Base-by-base conservation (phyloP, 2,329 filamentous ascomycete species). In the Botrytis fragariae region DNA sequence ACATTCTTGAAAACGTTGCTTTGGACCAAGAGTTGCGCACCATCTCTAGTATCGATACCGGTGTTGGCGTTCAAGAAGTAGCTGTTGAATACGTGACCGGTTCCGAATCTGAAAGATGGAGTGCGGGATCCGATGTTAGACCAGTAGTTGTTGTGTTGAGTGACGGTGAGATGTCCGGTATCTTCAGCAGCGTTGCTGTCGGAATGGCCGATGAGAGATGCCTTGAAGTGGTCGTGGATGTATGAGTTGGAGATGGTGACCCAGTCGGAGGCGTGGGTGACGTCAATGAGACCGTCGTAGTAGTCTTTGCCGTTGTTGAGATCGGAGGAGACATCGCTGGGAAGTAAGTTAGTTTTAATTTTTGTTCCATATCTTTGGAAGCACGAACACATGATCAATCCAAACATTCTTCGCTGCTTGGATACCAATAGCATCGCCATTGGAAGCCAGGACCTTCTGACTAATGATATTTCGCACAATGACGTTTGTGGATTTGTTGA, bases 101-200 rank as follows among this genome's bases (percentile, higher is more conserved):
- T 90, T 42, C 90, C 91, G 82, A 92, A 92, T 77, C 90, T 88
- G 79, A 91, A 80, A 6, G 86, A 88, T 7, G 91, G 90, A 0
- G 83, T 84, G 72, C 51, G 71, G 37, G 72, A 76, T 7, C 75
- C 75, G 20, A 75, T 75, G 68, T 80, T 79, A 20, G 42, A n/a
- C 74, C 74, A 77, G 59, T 78, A 74, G 74, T 79, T 79, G 65
- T 79, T 74, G 54, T 74, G 72, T 59, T 79, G 75, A 16, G 78
- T 80, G 16, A 79, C 77, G 29, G 75, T 76, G 18, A 80, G 74
- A 54, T 79, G 77, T 25, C 79, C 78, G 6, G 75, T 77, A 57
- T 80, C 78, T 73, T 80, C 74, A 10, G 71, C 77, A 22, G 68
- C 73, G 65, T 79, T 79, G 68, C 72, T 76, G 69, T 80, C 78